Evolutionary conservation across 148 eudicot genomes (phyloP).

Genomic region (Cornus controversa): DNA sequence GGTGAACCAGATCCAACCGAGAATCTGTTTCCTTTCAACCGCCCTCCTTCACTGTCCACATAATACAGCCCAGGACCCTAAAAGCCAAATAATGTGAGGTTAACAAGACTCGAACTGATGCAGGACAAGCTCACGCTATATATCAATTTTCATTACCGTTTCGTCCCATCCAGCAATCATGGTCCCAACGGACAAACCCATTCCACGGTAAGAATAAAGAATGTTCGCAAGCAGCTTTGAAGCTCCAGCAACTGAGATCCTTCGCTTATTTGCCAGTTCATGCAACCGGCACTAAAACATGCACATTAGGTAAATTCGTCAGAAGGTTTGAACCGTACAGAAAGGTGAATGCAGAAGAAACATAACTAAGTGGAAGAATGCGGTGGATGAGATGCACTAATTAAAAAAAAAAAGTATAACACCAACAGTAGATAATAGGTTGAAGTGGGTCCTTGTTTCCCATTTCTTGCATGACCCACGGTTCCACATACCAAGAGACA

Average conservation of each 20-base stretch:
- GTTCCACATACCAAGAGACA: too few species aligned
- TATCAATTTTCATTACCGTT: slow-evolving; percentile 43
- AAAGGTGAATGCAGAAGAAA: too few species aligned
- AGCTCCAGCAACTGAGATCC: slow-evolving; percentile 97
- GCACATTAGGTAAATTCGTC: not conserved
- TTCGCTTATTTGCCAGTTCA: slow-evolving; percentile 93
- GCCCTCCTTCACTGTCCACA: slow-evolving; percentile 99
- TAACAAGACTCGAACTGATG: not conserved
- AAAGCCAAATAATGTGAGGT: slow-evolving; percentile 17
- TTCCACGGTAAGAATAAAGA: slow-evolving; percentile 84
- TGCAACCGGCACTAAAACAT: slow-evolving; percentile 80
- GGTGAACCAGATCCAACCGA: slow-evolving; percentile 99
- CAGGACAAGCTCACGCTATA: not conserved
- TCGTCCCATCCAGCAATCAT: slow-evolving; percentile 99
- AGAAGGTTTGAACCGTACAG: too few species aligned
- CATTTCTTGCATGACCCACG: too few species aligned
- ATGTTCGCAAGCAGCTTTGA: slow-evolving; percentile 95
- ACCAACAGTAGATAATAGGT: too few species aligned
- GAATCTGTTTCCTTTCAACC: slow-evolving; percentile 86
- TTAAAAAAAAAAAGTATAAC: too few species aligned
- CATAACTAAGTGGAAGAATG: too few species aligned
- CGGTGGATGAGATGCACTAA: too few species aligned
- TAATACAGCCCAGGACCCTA: slow-evolving; percentile 97
- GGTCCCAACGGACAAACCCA: slow-evolving; percentile 98
- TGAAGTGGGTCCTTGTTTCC: too few species aligned